Percentiles rank a stretch among this genome's conserved stretches.
These are phyloP conservation scores for Friedmanniomyces endolithicus DNA, from an alignment of 495 filamentous ascomycete species.

Conservation along the genomic window DNA sequence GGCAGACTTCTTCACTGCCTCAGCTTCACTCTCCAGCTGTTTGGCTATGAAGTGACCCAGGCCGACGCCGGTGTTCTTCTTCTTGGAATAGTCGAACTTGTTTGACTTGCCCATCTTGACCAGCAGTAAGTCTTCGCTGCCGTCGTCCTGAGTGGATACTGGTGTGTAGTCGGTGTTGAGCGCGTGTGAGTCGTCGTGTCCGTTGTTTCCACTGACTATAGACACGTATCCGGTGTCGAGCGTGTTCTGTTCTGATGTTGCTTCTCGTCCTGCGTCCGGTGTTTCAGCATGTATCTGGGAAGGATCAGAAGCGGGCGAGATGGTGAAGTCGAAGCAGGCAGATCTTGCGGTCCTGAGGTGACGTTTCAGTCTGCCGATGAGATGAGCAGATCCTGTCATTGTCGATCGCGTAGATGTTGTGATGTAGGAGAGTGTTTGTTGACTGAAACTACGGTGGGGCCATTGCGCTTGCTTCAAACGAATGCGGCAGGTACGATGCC, in stretches of 20 bases:
- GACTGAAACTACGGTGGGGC: not conserved
- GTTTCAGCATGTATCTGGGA: too few species aligned
- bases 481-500: not conserved
- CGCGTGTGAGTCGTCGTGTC: not conserved
- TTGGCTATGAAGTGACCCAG: conserved; percentile 35
- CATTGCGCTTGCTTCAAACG: not conserved
- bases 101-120: conserved; percentile 17
- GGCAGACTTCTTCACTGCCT: conserved; percentile 14
- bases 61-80: conserved; percentile 28
- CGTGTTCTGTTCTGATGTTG: too few species aligned
- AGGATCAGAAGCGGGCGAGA: not conserved
- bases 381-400: not conserved
- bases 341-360: not conserved
- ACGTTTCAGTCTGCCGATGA: not conserved
- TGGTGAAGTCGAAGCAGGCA: not conserved
- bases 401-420: not conserved
- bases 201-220: too few species aligned
- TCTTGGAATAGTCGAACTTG: conserved; percentile 23
- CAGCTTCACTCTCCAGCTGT: conserved; percentile 31
- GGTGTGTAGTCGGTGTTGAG: not conserved
- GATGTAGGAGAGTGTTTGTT: not conserved
- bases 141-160: not conserved
- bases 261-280: too few species aligned
- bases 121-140: not conserved
- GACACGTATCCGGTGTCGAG: too few species aligned